phyloP scores from a whole-genome alignment of 1,139 yeast species.

The Scheffersomyces lignicola region DNA sequence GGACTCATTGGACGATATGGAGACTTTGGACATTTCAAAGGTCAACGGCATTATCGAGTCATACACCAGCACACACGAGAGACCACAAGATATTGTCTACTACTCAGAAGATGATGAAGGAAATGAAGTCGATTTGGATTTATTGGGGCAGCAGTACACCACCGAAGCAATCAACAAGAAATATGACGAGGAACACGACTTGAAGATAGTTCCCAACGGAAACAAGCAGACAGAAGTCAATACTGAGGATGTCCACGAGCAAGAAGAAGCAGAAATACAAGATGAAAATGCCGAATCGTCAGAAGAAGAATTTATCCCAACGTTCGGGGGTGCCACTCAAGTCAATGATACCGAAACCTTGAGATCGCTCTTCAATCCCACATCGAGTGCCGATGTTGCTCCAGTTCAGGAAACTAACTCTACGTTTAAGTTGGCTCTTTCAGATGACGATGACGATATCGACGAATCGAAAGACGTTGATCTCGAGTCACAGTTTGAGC shows the following conservation, averaged over 20 bases:
- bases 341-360: slow-evolving; percentile 56
- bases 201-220: slow-evolving; percentile 8
- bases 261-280: slow-evolving; percentile 1
- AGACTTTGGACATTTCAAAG: slow-evolving; percentile 20
- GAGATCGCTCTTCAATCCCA: slow-evolving; percentile 59
- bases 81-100: slow-evolving; percentile 33
- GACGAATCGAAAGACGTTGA: slow-evolving; percentile 21
- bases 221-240: background rate
- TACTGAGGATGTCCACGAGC: background rate
- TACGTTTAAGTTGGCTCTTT: slow-evolving; percentile 32
- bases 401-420: no score
- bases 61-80: slow-evolving; percentile 18
- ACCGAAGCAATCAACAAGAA: slow-evolving; percentile 28
- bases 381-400: no score
- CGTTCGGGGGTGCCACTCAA: slow-evolving; percentile 37
- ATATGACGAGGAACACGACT: slow-evolving; percentile 28
- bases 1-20: slow-evolving; percentile 17
- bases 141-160: slow-evolving; percentile 23
- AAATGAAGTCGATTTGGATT: slow-evolving; percentile 31
- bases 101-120: slow-evolving; percentile 49
- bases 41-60: slow-evolving; percentile 22
- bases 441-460: slow-evolving; percentile 39
- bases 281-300: slow-evolving; percentile 16
- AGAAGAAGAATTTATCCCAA: slow-evolving; percentile 55
- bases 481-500: slow-evolving; percentile 22